Conservation (phyloP, 2,329 filamentous ascomycete species). For the Dissoconium aciculare region DNA sequence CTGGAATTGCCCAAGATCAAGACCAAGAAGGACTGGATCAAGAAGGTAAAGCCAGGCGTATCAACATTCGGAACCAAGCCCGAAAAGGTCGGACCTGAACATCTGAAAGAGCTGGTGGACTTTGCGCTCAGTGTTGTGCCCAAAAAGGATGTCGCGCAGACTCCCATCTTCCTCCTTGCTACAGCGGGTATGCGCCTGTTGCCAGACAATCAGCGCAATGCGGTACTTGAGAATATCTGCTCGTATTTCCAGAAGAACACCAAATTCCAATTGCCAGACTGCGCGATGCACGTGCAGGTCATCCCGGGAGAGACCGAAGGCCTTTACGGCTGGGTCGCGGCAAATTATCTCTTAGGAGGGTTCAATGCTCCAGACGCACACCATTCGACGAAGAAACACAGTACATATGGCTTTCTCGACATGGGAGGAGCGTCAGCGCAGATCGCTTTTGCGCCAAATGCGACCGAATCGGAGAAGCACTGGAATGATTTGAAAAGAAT, state of each 20-base stretch:
- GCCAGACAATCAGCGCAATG: slow-evolving; percentile 53
- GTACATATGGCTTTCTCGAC: slow-evolving; percentile 93
- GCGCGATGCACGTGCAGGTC: slow-evolving; percentile 75
- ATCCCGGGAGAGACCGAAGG: slow-evolving; percentile 94
- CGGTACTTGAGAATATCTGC: slow-evolving; percentile 65
- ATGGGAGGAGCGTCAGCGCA: slow-evolving; percentile 98
- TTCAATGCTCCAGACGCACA: slow-evolving; percentile 67
- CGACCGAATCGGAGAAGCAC: slow-evolving; percentile 78
- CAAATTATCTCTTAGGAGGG: slow-evolving; percentile 84
- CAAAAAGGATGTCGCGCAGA: slow-evolving; percentile 58
- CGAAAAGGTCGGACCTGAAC: slow-evolving; percentile 61
- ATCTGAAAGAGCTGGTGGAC: slow-evolving; percentile 63
- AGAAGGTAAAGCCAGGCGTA: slow-evolving; percentile 84
- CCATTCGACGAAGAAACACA: slow-evolving; percentile 70
- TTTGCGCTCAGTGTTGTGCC: slow-evolving; percentile 73
- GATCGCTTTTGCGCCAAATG: slow-evolving; percentile 92
- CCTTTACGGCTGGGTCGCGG: slow-evolving; percentile 91
- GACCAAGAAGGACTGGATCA: slow-evolving; percentile 74
- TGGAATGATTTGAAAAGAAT: slow-evolving; percentile 77
- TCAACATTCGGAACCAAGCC: slow-evolving; percentile 76
- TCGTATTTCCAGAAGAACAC: slow-evolving; percentile 64
- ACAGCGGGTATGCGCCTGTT: slow-evolving; percentile 90
- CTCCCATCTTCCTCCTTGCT: slow-evolving; percentile 86
- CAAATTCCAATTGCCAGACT: slow-evolving; percentile 77
- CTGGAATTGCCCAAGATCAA: slow-evolving; percentile 62